These are phyloP conservation scores for Exserohilum rostratum DNA, from an alignment of 2,329 filamentous ascomycete genomes.

Conservation along the genomic window DNA sequence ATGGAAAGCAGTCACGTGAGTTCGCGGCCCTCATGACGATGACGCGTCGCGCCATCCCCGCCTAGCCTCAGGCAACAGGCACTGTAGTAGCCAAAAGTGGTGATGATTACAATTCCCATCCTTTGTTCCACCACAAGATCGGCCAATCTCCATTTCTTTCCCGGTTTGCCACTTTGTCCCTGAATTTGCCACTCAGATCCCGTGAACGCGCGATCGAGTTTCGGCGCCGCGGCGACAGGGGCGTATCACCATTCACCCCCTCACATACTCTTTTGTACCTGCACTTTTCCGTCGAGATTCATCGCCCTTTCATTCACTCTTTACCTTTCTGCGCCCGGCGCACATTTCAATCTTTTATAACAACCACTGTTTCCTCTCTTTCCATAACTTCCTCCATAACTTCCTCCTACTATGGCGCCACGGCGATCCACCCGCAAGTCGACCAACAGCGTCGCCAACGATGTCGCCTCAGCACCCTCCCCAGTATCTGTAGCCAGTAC, in stretches of 20 bases:
- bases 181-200: slow-evolving; percentile 34
- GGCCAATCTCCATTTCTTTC: not conserved
- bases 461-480: slow-evolving; percentile 11
- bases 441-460: slow-evolving; percentile 10
- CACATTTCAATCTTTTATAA: not conserved
- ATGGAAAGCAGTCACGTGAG: slow-evolving; percentile 7
- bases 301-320: slow-evolving; percentile 5
- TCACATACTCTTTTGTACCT: slow-evolving; percentile 15
- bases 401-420: slow-evolving; percentile 24
- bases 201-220: slow-evolving; percentile 32
- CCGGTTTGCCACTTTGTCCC: slow-evolving; percentile 3
- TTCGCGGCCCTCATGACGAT: not conserved
- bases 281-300: slow-evolving; percentile 9
- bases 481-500: slow-evolving; percentile 6
- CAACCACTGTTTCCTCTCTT: slow-evolving; percentile 1
- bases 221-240: slow-evolving; percentile 31
- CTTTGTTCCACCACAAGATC: not conserved
- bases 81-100: not conserved
- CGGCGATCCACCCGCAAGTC: slow-evolving; percentile 37
- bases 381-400: not conserved
- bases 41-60: slow-evolving; percentile 16
- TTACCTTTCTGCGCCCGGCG: not conserved
- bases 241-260: slow-evolving; percentile 28
- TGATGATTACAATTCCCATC: not conserved
- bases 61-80: not conserved